Evolutionary conservation across 2,329 filamentous ascomycete genomes (phyloP).

Genomic region (Parastagonospora avenae): DNA sequence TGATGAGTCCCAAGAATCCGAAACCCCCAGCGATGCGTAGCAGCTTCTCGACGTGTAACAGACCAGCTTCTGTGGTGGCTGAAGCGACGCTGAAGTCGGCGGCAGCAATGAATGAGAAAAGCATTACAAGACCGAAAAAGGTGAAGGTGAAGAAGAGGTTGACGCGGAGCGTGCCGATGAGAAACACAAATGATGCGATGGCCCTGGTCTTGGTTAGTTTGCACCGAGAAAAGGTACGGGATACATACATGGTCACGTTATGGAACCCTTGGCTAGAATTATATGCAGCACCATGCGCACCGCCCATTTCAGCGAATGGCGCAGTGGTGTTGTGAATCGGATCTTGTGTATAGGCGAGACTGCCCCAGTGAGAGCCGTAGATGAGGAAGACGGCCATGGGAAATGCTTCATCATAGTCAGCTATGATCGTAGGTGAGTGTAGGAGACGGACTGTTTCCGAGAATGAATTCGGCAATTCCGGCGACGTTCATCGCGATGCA

Average conservation of each 20-base stretch:
- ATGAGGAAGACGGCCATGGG: constrained; percentile 29
- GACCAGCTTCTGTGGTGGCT: constrained; percentile 16
- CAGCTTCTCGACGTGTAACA: constrained; percentile 18
- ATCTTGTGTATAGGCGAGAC: constrained; percentile 25
- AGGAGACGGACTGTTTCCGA: constrained; percentile 21
- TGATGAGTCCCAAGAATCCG: constrained; percentile 19
- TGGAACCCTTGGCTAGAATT: constrained; percentile 28
- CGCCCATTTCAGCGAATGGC: constrained; percentile 18
- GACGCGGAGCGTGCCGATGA: constrained; percentile 23
- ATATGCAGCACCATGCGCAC: constrained; percentile 22
- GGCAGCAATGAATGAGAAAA: constrained; percentile 24
- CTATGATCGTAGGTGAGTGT: too few relatives aligned
- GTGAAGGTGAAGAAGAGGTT: constrained; percentile 22
- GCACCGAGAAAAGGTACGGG: too few relatives aligned
- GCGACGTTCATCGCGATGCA: constrained; percentile 25
- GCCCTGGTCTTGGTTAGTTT: constrained; percentile 12
- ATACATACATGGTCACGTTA: constrained; percentile 23
- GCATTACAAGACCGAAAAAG: constrained; percentile 24
- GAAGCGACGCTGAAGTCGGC: constrained; percentile 17
- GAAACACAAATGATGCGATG: constrained; percentile 21
- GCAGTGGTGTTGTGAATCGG: constrained; percentile 20
- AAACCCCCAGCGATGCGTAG: constrained; percentile 20
- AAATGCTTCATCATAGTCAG: constrained; percentile 15
- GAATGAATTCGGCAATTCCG: constrained; percentile 25
- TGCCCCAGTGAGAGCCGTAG: constrained; percentile 26